Conservation (phyloP, 1,284 basidiomycete species). For the Mycena sp. region DNA sequence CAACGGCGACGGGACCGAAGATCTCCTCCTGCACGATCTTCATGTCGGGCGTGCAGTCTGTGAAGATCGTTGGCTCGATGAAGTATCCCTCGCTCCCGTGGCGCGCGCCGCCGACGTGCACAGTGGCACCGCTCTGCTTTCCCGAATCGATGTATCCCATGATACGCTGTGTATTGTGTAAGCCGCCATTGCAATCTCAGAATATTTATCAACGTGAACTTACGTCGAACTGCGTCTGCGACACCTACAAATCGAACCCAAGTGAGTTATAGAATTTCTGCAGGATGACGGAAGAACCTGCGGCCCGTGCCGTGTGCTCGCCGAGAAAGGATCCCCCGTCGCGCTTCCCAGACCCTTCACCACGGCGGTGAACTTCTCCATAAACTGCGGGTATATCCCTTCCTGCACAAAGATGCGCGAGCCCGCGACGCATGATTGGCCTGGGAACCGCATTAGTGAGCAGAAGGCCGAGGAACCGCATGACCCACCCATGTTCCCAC, state of each 20-base stretch:
- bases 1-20: constrained; percentile 85
- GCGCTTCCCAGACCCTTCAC: constrained; percentile 62
- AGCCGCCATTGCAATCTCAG: background rate
- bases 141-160: constrained; percentile 92
- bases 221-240: constrained; percentile 53
- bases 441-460: background rate
- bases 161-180: constrained; percentile 62
- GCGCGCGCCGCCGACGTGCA: constrained; percentile 81
- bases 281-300: constrained; percentile 37
- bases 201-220: background rate
- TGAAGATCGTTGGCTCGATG: constrained; percentile 89
- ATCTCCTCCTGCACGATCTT: constrained; percentile 93
- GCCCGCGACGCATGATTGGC: constrained; percentile 66
- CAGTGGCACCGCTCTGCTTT: constrained; percentile 84
- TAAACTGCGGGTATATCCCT: constrained; percentile 84
- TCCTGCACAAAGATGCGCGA: constrained; percentile 89
- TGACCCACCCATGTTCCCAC: constrained; percentile 6
- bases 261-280: background rate
- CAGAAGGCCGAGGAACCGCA: constrained; percentile 44
- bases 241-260: constrained; percentile 27
- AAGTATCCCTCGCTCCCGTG: constrained; percentile 81
- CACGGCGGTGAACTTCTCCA: constrained; percentile 67
- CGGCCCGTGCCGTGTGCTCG: constrained; percentile 56
- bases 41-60: constrained; percentile 80
- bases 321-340: constrained; percentile 83